These are phyloP conservation scores for Echinochloa phyllopogon DNA, from an alignment of 176 grass and related monocot species.

Conservation along the genomic window DNA sequence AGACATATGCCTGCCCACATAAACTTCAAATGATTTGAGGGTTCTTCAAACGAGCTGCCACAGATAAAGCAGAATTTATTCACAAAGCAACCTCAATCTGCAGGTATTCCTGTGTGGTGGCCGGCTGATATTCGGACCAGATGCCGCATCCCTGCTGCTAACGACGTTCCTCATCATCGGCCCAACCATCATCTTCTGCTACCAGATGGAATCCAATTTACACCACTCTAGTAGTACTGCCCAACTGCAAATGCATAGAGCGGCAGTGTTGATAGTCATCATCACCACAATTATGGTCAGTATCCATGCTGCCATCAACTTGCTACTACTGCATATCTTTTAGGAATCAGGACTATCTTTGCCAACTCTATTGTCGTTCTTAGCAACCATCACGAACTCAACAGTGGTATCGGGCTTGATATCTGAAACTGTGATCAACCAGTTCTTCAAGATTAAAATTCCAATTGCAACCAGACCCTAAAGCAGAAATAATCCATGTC, in stretches of 20 bases:
- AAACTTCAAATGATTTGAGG: neutral
- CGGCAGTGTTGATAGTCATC: slow-evolving; percentile 37
- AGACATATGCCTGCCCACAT: neutral
- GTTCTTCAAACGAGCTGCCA: neutral
- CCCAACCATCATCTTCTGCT: slow-evolving; percentile 16
- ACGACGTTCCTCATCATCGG: neutral
- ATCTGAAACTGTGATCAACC: neutral
- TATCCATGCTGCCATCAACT: neutral
- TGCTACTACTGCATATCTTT: neutral
- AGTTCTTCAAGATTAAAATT: slow-evolving; percentile 16
- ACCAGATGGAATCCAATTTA: slow-evolving; percentile 49
- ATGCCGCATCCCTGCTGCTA: slow-evolving; percentile 50
- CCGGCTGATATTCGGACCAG: slow-evolving; percentile 59
- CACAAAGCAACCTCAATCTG: slow-evolving; percentile 14
- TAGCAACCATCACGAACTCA: neutral
- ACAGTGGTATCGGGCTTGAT: neutral
- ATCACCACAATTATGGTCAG: slow-evolving; percentile 48
- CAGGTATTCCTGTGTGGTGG: slow-evolving; percentile 72
- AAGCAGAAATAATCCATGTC: neutral
- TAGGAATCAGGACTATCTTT: neutral
- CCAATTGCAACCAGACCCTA: neutral
- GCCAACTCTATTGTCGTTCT: neutral
- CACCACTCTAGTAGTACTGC: neutral
- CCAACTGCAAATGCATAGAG: slow-evolving; percentile 19
- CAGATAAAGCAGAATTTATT: neutral